Evolutionary conservation across 192 early-diverging fungal genomes (phyloP).

Genomic region (Podila epigama): DNA sequence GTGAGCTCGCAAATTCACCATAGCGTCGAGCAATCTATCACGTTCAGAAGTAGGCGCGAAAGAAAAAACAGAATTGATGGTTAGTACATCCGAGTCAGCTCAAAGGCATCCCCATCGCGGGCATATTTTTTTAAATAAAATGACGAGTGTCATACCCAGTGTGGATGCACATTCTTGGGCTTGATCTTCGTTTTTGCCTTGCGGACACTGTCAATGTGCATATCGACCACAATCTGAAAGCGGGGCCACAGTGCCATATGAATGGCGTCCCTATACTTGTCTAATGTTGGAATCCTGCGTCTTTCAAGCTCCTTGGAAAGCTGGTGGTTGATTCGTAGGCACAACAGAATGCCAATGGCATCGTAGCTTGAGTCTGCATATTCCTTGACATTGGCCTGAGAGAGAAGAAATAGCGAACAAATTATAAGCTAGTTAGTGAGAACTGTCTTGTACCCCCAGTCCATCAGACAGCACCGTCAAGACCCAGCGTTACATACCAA

Average conservation of each 20-base stretch:
- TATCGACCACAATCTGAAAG: conserved; percentile 81
- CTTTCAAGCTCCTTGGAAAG: conserved; percentile 84
- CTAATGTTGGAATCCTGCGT: conserved; percentile 74
- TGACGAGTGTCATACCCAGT: conserved; percentile 80
- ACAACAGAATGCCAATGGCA: conserved; percentile 89
- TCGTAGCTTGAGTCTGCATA: conserved; percentile 84
- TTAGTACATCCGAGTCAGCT: not conserved
- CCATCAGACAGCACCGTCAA: conserved; percentile 9
- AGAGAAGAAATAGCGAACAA: conserved; percentile 14
- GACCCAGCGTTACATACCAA: conserved; percentile 50
- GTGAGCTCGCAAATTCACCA: conserved; percentile 90
- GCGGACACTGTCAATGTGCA: conserved; percentile 91
- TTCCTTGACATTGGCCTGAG: conserved; percentile 65
- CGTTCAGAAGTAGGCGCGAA: too few relatives aligned
- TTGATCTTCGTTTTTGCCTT: conserved; percentile 73
- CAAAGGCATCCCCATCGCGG: too few relatives aligned
- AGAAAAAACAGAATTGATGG: not conserved
- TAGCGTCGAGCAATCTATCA: conserved; percentile 86
- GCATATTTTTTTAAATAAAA: not conserved
- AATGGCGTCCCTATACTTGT: conserved; percentile 86
- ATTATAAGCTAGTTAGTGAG: conserved; percentile 15
- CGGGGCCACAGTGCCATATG: conserved; percentile 97
- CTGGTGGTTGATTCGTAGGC: conserved; percentile 87
- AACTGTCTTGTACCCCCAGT: too few relatives aligned
- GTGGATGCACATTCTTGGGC: conserved; percentile 79